Conservation (phyloP, 371 early-diverging fungal genomes). For the Modicella reniformis region DNA sequence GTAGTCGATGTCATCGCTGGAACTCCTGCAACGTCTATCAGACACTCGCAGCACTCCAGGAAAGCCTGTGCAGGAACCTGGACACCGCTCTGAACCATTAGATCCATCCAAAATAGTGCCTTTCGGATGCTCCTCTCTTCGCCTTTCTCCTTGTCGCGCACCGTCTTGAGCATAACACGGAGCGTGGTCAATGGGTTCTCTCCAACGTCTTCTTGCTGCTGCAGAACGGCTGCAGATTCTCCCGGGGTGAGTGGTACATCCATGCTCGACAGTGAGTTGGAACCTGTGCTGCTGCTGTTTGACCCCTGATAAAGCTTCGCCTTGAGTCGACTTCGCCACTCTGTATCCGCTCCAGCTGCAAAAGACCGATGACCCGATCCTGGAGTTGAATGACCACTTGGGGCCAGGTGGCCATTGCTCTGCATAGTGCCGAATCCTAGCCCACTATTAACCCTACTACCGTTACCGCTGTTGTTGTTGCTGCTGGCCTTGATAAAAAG, state of each 20-base stretch:
- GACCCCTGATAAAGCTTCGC: constrained; percentile 23
- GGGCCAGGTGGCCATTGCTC: neutral
- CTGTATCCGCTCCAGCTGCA: constrained; percentile 2
- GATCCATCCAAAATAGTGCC: constrained; percentile 31
- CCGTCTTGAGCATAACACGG: constrained; percentile 15
- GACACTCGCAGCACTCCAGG: constrained; percentile 30
- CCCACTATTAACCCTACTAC: constrained; percentile 25
- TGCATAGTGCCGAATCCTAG: constrained; percentile 12
- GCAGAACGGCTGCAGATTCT: neutral
- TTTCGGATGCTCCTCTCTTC: constrained; percentile 1
- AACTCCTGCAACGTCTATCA: constrained; percentile 14
- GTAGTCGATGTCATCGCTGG: neutral
- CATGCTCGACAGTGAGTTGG: neutral
- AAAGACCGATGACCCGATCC: neutral
- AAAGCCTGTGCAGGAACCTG: constrained; percentile 29
- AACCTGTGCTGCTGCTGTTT: neutral
- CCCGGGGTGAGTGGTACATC: neutral
- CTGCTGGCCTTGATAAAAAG: constrained; percentile 36
- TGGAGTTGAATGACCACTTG: constrained; percentile 14
- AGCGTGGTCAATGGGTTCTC: constrained; percentile 29
- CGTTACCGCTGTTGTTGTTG: constrained; percentile 14
- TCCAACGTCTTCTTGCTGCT: constrained; percentile 7
- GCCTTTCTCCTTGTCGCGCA: neutral
- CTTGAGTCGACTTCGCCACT: constrained; percentile 36
- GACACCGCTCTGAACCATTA: constrained; percentile 43